Percentiles rank a stretch among this genome's conserved stretches.
phyloP scores from a whole-genome alignment of 768 basidiomycete genomes.

The Sporobolomyces roseus region DNA sequence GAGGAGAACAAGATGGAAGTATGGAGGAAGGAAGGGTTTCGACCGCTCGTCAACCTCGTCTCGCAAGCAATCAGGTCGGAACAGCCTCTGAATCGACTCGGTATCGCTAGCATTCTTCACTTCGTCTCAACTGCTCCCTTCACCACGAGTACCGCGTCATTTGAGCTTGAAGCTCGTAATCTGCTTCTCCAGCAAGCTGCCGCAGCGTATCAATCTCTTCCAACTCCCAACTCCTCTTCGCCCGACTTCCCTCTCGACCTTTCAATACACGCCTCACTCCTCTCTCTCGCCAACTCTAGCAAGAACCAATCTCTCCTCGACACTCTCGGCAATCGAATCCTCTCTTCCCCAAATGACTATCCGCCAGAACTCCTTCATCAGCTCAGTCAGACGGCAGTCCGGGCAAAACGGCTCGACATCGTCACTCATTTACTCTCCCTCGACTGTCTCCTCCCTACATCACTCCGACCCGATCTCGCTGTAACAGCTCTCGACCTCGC shows the following conservation, averaged over 20 bases:
- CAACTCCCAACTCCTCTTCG: neutral
- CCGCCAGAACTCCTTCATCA: neutral
- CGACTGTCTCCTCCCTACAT: fast-evolving
- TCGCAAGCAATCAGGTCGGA: neutral
- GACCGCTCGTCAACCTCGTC: neutral
- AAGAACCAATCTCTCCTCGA: neutral
- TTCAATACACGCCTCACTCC: neutral
- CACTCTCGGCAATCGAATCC: neutral
- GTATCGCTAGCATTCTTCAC: constrained; percentile 14
- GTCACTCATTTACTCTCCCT: neutral
- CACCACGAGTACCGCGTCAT: neutral
- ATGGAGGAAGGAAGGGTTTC: neutral
- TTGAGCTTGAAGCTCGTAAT: neutral
- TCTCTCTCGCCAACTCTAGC: constrained; percentile 1
- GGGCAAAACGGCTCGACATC: constrained; percentile 19
- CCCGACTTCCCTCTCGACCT: constrained; percentile 1
- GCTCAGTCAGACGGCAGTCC: neutral
- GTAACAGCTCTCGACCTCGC: neutral
- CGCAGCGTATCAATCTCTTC: neutral
- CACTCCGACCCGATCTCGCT: neutral
- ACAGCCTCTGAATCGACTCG: neutral
- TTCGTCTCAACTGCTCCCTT: neutral
- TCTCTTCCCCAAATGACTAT: neutral
- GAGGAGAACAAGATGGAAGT: neutral
- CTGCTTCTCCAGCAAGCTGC: neutral